Conservation (phyloP, 2,329 filamentous ascomycete species). For the Eutypa lata region DNA sequence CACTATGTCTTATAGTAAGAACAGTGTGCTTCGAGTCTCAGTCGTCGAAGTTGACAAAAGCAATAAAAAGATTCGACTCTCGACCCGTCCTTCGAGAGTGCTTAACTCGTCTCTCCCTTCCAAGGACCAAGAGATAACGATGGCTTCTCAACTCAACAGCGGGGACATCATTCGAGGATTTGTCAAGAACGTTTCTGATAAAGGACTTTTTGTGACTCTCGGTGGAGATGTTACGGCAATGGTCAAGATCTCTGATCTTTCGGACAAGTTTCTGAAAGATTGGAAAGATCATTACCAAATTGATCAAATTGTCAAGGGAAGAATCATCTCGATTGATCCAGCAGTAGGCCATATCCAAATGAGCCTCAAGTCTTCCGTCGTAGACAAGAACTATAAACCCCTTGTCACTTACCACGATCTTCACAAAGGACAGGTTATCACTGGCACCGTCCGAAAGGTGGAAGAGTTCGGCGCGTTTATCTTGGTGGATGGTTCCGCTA, state of each 20-base stretch:
- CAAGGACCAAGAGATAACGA: constrained; percentile 75
- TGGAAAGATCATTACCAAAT: constrained; percentile 89
- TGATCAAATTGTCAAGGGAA: constrained; percentile 87
- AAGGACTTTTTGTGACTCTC: constrained; percentile 82
- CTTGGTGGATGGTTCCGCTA: constrained; percentile 79
- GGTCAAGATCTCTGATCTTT: constrained; percentile 83
- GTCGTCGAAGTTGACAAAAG: constrained; percentile 74
- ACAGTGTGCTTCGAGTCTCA: constrained; percentile 85
- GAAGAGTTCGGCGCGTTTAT: constrained; percentile 96
- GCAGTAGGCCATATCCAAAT: constrained; percentile 73
- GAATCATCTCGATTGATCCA: constrained; percentile 70
- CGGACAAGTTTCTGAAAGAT: constrained; percentile 87
- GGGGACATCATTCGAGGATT: constrained; percentile 88
- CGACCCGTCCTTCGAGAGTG: constrained; percentile 81
- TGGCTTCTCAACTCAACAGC: constrained; percentile 65
- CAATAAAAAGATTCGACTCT: constrained; percentile 83
- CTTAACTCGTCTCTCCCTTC: constrained; percentile 80
- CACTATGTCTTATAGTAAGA: constrained; percentile 72
- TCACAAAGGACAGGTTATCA: constrained; percentile 75
- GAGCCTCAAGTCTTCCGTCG: constrained; percentile 79
- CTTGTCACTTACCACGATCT: constrained; percentile 74
- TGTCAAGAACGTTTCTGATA: constrained; percentile 83
- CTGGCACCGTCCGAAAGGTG: constrained; percentile 88
- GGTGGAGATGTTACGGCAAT: constrained; percentile 79
- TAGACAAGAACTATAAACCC: constrained; percentile 75